Evolutionary conservation across 192 early-diverging fungal genomes (phyloP).

Genomic region (Linnemannia schmuckeri): DNA sequence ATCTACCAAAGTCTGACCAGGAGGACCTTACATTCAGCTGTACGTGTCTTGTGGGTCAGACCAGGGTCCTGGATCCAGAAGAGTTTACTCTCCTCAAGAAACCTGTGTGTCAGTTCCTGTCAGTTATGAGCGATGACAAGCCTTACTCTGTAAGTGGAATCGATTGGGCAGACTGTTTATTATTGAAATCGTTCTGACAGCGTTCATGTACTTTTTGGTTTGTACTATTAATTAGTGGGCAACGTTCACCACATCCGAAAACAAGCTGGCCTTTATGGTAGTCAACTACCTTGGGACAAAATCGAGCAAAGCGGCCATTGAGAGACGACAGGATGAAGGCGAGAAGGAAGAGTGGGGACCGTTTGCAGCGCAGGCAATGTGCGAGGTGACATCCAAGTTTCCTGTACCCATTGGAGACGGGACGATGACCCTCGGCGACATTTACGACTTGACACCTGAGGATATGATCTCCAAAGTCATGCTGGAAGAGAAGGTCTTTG

Average conservation of each 20-base stretch:
- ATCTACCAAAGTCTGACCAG: neutral
- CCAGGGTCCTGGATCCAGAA: neutral
- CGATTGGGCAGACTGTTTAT: neutral
- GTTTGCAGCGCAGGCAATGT: neutral
- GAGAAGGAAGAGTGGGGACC: constrained; percentile 14
- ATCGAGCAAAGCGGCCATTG: neutral
- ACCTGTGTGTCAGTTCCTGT: neutral
- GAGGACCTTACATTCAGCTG: neutral
- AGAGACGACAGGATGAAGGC: neutral
- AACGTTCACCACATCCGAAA: neutral
- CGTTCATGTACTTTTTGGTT: neutral
- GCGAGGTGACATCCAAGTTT: neutral
- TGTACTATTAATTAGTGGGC: neutral
- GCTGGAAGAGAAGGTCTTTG: constrained; percentile 15
- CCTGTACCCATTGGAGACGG: neutral
- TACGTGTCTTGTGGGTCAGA: constrained; percentile 10
- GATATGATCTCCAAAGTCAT: constrained; percentile 13
- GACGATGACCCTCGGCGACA: neutral
- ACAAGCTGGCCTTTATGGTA: neutral
- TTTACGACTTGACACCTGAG: neutral
- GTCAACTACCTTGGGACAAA: neutral
- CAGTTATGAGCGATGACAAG: neutral
- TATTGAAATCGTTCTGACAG: neutral
- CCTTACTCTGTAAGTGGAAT: constrained; percentile 8
- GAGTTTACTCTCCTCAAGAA: neutral